These are phyloP conservation scores for Kluyveromyces sp. DNA, from an alignment of 1,139 yeast genomes.

Conservation along the genomic window DNA sequence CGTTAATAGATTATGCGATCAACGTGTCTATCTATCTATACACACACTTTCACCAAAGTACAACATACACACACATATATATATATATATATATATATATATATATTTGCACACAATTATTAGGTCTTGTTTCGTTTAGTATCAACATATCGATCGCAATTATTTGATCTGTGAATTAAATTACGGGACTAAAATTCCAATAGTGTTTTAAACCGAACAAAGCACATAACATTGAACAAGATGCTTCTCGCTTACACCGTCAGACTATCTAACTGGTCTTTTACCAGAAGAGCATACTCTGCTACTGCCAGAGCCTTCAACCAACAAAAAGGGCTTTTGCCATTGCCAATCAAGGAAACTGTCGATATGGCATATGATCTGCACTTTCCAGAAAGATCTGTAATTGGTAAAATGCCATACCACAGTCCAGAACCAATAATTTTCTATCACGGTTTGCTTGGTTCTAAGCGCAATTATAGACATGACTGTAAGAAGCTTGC, in stretches of 20 bases:
- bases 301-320: not conserved
- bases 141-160: too few relatives aligned
- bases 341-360: slow-evolving; percentile 23
- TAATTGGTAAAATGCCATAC: slow-evolving; percentile 17
- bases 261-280: not conserved
- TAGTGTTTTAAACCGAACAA: too few relatives aligned
- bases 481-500: slow-evolving; percentile 35
- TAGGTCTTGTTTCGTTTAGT: too few relatives aligned
- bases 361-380: slow-evolving; percentile 26
- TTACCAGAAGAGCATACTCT: slow-evolving; percentile 1
- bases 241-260: too few relatives aligned
- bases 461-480: slow-evolving; percentile 37
- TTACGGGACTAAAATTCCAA: too few relatives aligned
- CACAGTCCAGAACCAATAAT: slow-evolving; percentile 32
- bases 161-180: too few relatives aligned
- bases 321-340: not conserved
- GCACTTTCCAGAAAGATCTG: slow-evolving; percentile 19
- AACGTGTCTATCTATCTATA: too few relatives aligned
- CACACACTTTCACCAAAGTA: too few relatives aligned
- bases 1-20: too few relatives aligned
- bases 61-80: too few relatives aligned
- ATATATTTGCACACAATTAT: too few relatives aligned
- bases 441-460: slow-evolving; percentile 45
- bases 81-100: too few relatives aligned
- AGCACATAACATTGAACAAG: not conserved